Evolutionary conservation across 2,329 filamentous ascomycete genomes (phyloP).

Genomic region (Cercospora sp.): DNA sequence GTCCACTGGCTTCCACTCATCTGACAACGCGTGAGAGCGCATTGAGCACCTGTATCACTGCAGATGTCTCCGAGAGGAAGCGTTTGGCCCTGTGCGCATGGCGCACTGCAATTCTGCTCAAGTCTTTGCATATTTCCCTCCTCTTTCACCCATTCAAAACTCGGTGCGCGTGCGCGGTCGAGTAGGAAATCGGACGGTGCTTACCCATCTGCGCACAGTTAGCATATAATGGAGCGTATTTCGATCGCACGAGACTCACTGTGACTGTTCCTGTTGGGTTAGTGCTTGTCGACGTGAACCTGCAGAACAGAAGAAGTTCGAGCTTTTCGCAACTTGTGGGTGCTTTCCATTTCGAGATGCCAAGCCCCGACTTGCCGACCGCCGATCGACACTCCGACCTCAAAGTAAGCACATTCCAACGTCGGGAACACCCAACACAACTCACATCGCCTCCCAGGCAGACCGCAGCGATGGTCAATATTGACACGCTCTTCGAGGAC

Average conservation of each 20-base stretch:
- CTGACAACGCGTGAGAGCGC: not conserved
- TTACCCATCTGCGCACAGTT: constrained; percentile 61
- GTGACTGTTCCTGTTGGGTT: constrained; percentile 28
- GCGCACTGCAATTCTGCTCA: constrained; percentile 17
- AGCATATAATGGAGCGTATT: constrained; percentile 24
- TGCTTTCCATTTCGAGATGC: constrained; percentile 3
- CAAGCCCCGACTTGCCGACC: constrained; percentile 1
- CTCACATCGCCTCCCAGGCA: not conserved
- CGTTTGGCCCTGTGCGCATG: constrained; percentile 3
- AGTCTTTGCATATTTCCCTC: constrained; percentile 23
- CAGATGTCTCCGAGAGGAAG: not conserved
- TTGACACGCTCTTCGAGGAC: constrained; percentile 66
- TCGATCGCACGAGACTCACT: constrained; percentile 28
- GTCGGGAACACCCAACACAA: not conserved
- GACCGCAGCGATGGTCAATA: constrained; percentile 16
- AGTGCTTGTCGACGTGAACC: constrained; percentile 20
- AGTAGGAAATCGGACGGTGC: constrained; percentile 34
- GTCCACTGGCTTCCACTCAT: constrained; percentile 5
- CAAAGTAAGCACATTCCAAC: not conserved
- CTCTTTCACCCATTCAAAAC: constrained; percentile 32
- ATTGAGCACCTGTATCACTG: not conserved
- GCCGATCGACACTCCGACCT: not conserved
- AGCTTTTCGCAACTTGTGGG: constrained; percentile 14
- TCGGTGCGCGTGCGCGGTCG: constrained; percentile 18
- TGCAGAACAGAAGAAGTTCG: not conserved